Evolutionary conservation across 2,329 filamentous ascomycete species (phyloP), one percentile per base, ranked within the genome.

Genomic region (Taxawa tesnikishii): DNA sequence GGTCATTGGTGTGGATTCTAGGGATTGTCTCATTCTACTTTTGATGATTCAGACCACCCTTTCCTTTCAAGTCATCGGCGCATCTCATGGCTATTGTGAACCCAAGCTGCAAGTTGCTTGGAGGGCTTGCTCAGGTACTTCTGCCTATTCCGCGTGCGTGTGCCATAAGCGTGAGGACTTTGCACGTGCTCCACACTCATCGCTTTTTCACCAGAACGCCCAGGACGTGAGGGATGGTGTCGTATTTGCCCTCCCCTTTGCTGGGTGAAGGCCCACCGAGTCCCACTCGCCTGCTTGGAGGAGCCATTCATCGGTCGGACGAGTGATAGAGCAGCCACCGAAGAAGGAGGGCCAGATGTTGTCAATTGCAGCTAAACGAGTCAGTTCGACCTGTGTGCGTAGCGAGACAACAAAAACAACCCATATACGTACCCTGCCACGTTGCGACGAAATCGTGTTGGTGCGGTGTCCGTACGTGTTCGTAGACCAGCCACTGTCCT

Each of bases 401-500:
- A 23, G 19, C n/a, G n/a, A 23, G n/a, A n/a, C 7, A 23, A 23
- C 7, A n/a, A 23, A 23, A n/a, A 7, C 7, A 23, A 23, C 7
- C 7, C 19, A n/a, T n/a, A 2, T 12, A 43, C 51, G 40, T 28
- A 55, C 53, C 39, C 33, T 55, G 52, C 53, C 53, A 56, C 33
- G 42, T 43, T 2, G 30, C 45, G 6, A 54, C 50, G 36, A 56
- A 49, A 8, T 53, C 37, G 2, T 41, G 36, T 26, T 39, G 35
- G 32, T 47, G 51, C 38, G 51, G 54, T 23, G 53, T 55, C 43
- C 38, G 44, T 24, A 79, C 69, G 43, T 79, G 74, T 55, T 79
- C 74, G 42, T 67, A 77, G 1, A 73, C 62, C 38, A 75, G 73
- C 72, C 73, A 77, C 23, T 66, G 56, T 0, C 74, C 74, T 4